Conservation (phyloP, 2,329 filamentous ascomycete genomes). For the Pseudogymnoascus sp. region DNA sequence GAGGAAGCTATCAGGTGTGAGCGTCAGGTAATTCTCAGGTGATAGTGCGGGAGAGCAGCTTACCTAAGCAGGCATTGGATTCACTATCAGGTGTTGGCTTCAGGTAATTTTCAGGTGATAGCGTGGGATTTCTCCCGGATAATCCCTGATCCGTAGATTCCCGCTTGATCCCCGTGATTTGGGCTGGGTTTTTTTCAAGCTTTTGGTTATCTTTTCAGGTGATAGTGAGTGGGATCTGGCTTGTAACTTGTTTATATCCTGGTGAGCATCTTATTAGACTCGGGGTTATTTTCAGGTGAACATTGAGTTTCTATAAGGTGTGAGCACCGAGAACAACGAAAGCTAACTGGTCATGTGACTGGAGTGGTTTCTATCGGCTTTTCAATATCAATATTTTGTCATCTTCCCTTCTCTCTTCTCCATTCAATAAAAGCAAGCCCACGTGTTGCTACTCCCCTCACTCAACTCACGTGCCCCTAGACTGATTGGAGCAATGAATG, state of each 20-base stretch:
- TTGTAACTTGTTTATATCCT: neutral
- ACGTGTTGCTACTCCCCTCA: neutral
- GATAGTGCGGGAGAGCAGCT: neutral
- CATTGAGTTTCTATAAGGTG: neutral
- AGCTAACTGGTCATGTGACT: neutral
- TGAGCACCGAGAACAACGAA: neutral
- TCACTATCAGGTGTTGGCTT: neutral
- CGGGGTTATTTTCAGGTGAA: neutral
- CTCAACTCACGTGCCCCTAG: neutral
- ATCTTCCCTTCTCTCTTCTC: neutral
- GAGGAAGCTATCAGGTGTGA: neutral
- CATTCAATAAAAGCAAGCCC: neutral
- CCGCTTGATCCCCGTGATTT: neutral
- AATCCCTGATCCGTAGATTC: neutral
- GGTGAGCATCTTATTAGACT: too few species aligned
- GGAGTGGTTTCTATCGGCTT: neutral
- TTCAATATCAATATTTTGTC: too few species aligned
- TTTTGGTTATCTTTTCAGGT: neutral
- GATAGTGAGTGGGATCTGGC: neutral
- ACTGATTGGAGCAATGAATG: neutral
- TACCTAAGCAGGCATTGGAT: neutral
- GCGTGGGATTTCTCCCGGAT: neutral
- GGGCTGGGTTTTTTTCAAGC: neutral
- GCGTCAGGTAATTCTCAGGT: neutral
- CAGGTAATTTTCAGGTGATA: neutral